phyloP scores from a whole-genome alignment of 345 rosid species.

The Durio zibethinus region DNA sequence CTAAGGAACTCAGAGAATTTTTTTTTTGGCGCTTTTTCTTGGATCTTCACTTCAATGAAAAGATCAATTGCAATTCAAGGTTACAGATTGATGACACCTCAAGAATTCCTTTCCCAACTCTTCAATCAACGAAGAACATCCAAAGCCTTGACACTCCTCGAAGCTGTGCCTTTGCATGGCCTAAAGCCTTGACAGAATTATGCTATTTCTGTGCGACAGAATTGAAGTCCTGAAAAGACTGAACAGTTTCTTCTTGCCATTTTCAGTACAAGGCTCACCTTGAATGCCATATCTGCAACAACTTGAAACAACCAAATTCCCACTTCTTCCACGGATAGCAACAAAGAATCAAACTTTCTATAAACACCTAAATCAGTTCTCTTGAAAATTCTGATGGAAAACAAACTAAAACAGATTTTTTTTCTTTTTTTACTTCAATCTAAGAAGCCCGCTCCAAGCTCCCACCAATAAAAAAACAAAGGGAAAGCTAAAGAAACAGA shows the following conservation, averaged over 20 bases:
- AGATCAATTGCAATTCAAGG: constrained; percentile 23
- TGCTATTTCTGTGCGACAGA: neutral
- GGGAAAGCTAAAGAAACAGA: neutral
- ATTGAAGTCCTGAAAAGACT: neutral
- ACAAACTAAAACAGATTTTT: neutral
- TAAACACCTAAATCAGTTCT: neutral
- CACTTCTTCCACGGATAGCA: neutral
- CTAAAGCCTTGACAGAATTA: neutral
- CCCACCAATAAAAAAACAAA: neutral
- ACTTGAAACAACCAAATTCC: constrained; percentile 9
- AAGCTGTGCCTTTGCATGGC: constrained; percentile 11
- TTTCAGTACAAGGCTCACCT: neutral
- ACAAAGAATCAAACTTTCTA: neutral
- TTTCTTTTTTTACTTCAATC: constrained; percentile 3
- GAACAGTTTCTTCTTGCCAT: neutral
- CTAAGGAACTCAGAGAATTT: neutral
- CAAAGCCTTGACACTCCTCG: constrained; percentile 1
- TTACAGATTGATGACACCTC: neutral
- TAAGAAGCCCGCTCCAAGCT: constrained; percentile 10
- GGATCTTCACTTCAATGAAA: constrained; percentile 40
- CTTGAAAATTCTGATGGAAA: neutral
- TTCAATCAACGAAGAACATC: neutral
- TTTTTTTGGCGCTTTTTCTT: neutral
- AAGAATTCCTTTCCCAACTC: constrained; percentile 13
- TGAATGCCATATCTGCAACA: constrained; percentile 1